A percentile compares a stretch with the other conserved stretches of the same genome.
Conservation (phyloP, 2,329 filamentous ascomycete genomes). For the Didymella keratinophila region DNA sequence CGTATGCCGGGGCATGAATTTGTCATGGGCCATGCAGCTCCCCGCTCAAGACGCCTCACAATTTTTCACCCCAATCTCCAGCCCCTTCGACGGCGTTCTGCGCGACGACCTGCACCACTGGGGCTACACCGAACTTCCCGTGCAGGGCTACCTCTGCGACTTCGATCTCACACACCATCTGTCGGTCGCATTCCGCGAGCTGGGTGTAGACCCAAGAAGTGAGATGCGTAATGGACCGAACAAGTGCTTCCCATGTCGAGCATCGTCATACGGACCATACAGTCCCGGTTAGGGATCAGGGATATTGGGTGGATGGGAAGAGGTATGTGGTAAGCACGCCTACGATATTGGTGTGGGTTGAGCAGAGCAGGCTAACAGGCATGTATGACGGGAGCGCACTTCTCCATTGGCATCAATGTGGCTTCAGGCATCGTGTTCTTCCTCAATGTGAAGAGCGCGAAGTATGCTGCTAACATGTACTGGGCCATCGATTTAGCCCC, state of each 20-base stretch:
- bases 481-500: neutral
- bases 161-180: constrained; percentile 6
- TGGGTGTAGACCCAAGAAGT: constrained; percentile 18
- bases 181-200: constrained; percentile 5
- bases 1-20: constrained; percentile 13
- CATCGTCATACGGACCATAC: constrained; percentile 11
- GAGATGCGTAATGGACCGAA: constrained; percentile 19
- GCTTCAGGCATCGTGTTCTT: constrained; percentile 15
- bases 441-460: constrained; percentile 9
- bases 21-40: constrained; percentile 11
- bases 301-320: constrained; percentile 20
- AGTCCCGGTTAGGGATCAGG: constrained; percentile 14
- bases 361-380: neutral
- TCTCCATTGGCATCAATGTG: constrained; percentile 22
- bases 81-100: constrained; percentile 12
- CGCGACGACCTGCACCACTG: constrained; percentile 9
- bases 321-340: constrained; percentile 19
- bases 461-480: constrained; percentile 2
- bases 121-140: constrained; percentile 17
- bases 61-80: constrained; percentile 15
- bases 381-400: constrained; percentile 22
- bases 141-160: constrained; percentile 14
- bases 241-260: constrained; percentile 16
- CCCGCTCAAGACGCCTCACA: constrained; percentile 1
- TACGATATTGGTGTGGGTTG: no score